Evolutionary conservation across 2,329 filamentous ascomycete species (phyloP), one percentile per base, ranked within the genome.

Genomic region (Diplodia sapinea): DNA sequence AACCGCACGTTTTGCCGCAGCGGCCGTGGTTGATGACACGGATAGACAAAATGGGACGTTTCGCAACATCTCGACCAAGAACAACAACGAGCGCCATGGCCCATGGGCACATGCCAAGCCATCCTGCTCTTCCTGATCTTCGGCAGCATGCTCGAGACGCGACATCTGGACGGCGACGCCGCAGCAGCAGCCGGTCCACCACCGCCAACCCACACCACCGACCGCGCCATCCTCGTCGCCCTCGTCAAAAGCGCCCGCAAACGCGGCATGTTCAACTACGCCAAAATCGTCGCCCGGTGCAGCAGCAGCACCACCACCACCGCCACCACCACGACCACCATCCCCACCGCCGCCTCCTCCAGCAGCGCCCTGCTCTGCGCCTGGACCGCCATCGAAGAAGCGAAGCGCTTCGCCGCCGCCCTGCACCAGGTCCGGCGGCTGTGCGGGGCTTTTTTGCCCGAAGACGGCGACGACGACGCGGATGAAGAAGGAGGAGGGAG

Each of bases 201-300:
- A 26, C 40, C 36, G n/a, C 15, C 56, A 49, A 26, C 38, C 40
- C 40, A 17, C 15, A 15, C 29, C 15, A 15, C 29, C 56, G 40
- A 61, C n/a, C 40, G 26, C 11, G 31, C n/a, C 9, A 29, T 40
- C n/a, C 40, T 61, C 11, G 9, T 40, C 20, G 56, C 56, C 20
- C 26, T 61, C 11, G 36, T 47, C 38, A 36, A 61, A 17, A 61
- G 56, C 56, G 40, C 33, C 9, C 56, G n/a, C 38, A 40, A 23
- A 11, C 56, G 40, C 7, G 17, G 56, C 38, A 61, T 61, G 56
- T 47, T 61, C 36, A 17, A 23, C 36, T n/a, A 61, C 36, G 11
- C n/a, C 11, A 31, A 17, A 2, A 43, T 43, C 15, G 8, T 43
- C 13, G 15, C 40, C 13, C 40, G n/a, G 17, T 43, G 15, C 13